Base-by-base conservation (phyloP, 371 early-diverging fungal genomes). In the Mucor velutinosus region DNA sequence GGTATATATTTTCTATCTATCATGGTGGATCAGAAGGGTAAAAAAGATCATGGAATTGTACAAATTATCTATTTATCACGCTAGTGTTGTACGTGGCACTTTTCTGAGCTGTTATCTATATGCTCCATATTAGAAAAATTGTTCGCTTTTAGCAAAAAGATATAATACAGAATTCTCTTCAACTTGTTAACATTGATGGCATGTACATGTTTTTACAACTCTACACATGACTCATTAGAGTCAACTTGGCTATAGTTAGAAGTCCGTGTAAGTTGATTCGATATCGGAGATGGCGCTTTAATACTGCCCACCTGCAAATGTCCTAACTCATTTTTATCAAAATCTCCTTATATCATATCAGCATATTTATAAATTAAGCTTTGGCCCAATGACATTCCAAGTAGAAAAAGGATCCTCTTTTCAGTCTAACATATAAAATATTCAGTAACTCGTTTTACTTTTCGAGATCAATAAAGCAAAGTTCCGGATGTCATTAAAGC, bases 141-240 rank as follows among this genome's bases (percentile, higher is more conserved):
- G 21, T 45, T 58, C 32, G 21, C 11, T 53, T 53, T 14, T 53
- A 53, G 53, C 27, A 53, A 27, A 33, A 57, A 14, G 19, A 11
- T 14, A 55, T n/a, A 39, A 30, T 43, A 25, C 15, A 30, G 21
- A 43, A 45, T 25, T 58, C 17, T n/a, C 14, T 25, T 41, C 41
- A 15, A 41, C 41, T 41, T 41, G 12, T 41, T 39, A 27, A 21
- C 32, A 30, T 25, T 55, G 12, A 55, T 55, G 14, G 27, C 1
- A 55, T 25, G 7, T 12, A 27, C 12, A 19, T 32, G 32, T 57
- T 15, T 32, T 57, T 19, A 15, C 17, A 57, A 30, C 58, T 30
- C 12, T 19, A 25, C 65, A 65, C 65, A 65, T 65, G 65, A 65
- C 65, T 65, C 65, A 65, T 65, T 49, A 19, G 25, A 45, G 33